Base-by-base conservation (phyloP, 768 basidiomycete species). In the Cystoderma amianthinum region DNA sequence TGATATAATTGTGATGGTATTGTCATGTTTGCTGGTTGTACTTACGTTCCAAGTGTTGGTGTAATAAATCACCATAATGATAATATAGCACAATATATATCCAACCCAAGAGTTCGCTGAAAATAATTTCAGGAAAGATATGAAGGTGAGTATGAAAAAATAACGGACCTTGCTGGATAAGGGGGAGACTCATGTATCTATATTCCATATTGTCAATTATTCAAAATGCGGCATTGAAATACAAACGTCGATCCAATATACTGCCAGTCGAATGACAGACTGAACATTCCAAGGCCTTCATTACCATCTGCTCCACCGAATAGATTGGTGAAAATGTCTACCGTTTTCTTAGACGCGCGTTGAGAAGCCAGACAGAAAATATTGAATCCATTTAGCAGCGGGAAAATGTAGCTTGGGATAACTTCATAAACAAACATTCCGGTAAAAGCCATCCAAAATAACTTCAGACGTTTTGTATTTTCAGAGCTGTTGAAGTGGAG, bases 211-310 rank as follows among this genome's bases (percentile, higher is more conserved):
- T n/a, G n/a, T n/a, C n/a, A n/a, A n/a, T n/a, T n/a, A n/a, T n/a
- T n/a, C n/a, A n/a, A n/a, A n/a, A n/a, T n/a, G n/a, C n/a, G n/a
- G n/a, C n/a, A n/a, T n/a, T 44, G 17, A 12, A 12, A 23, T 10
- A 49, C 59, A 19, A 48, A 69, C 60, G 21, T 25, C 12, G 76
- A 76, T 0, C 67, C 72, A 44, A 77, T 68, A 44, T 74, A 69
- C 49, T 78, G 75, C 79, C 80, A 82, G 50, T 83, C 80, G 11
- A 82, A 59, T 46, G 66, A 78, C 30, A 81, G 53, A 1, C 79
- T 68, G 33, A 82, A 70, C 39, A 74, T 57, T 9, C 78, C 80
- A 32, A 82, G 67, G 5, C 80, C 79, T 55, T 81, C 78, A 41
- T 82, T 80, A 41, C 69, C 79, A 22, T 74, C 71, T 28, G 69